A percentile compares a stretch with the other conserved stretches of the same genome.
Evolutionary conservation across 2,329 filamentous ascomycete genomes (phyloP).

Genomic region (Talaromyces sp.): DNA sequence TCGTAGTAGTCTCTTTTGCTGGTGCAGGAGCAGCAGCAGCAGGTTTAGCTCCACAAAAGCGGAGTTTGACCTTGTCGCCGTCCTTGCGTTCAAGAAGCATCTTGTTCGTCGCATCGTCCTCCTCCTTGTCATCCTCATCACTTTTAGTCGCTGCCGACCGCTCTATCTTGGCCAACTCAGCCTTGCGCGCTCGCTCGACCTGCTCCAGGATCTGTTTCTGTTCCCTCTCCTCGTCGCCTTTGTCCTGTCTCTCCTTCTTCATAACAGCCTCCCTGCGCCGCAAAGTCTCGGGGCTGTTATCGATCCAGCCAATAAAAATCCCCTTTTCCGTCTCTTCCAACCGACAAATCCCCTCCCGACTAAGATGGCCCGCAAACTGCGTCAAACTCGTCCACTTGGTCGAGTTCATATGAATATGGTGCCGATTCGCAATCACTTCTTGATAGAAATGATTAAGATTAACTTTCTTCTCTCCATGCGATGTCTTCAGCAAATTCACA

Average conservation of each 20-base stretch:
- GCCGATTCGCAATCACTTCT: slow-evolving; percentile 79
- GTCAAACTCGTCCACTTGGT: slow-evolving; percentile 85
- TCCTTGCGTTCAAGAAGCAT: slow-evolving; percentile 51
- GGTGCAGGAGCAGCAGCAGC: slow-evolving; percentile 19
- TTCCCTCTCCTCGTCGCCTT: slow-evolving; percentile 85
- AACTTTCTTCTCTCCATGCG: slow-evolving; percentile 86
- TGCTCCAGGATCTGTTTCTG: slow-evolving; percentile 78
- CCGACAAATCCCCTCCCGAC: slow-evolving; percentile 78
- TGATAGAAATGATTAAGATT: slow-evolving; percentile 94
- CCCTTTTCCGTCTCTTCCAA: slow-evolving; percentile 87
- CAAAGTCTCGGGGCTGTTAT: slow-evolving; percentile 83
- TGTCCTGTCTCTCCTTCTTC: slow-evolving; percentile 80
- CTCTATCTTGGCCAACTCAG: slow-evolving; percentile 31
- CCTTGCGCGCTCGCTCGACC: slow-evolving; percentile 68
- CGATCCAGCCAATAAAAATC: slow-evolving; percentile 82
- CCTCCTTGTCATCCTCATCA: slow-evolving; percentile 47
- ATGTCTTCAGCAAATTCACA: slow-evolving; percentile 68
- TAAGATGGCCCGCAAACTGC: slow-evolving; percentile 83
- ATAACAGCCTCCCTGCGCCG: slow-evolving; percentile 73
- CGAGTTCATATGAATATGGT: slow-evolving; percentile 86
- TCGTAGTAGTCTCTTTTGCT: not conserved
- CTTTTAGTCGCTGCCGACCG: slow-evolving; percentile 1
- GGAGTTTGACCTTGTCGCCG: slow-evolving; percentile 72
- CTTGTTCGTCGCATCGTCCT: slow-evolving; percentile 39
- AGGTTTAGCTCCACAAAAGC: slow-evolving; percentile 48